phyloP scores from a whole-genome alignment of 352 stramenopile species.

The Pythium periplocum region DNA sequence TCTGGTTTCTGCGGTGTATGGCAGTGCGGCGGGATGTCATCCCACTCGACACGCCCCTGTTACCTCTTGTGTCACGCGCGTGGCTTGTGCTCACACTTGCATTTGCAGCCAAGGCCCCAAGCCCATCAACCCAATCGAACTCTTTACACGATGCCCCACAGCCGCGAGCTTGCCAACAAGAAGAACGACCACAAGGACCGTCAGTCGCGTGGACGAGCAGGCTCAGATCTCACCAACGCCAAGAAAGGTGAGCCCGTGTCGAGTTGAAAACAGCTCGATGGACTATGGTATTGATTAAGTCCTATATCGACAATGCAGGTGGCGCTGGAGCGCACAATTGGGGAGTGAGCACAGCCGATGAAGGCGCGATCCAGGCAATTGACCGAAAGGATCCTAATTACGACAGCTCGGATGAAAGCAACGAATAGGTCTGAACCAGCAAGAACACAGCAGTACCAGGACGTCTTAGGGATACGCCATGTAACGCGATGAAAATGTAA shows the following conservation, averaged over 20 bases:
- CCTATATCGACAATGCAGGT: slow-evolving; percentile 20
- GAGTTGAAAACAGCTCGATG: slow-evolving; percentile 9
- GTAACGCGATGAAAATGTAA: slow-evolving; percentile 19
- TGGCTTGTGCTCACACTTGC: slow-evolving; percentile 2
- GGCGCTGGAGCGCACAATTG: slow-evolving; percentile 82
- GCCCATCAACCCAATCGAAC: slow-evolving; percentile 1
- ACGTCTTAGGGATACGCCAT: not conserved
- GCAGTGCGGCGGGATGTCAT: slow-evolving; percentile 9
- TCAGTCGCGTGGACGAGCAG: slow-evolving; percentile 59
- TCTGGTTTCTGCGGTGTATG: slow-evolving; percentile 6
- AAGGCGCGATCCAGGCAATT: slow-evolving; percentile 32
- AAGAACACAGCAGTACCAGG: not conserved
- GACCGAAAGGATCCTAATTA: slow-evolving; percentile 82
- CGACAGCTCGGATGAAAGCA: slow-evolving; percentile 21
- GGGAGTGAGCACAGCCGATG: slow-evolving; percentile 43
- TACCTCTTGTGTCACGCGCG: not conserved
- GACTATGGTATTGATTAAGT: not conserved
- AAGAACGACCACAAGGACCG: slow-evolving; percentile 85
- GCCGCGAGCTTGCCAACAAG: slow-evolving; percentile 77
- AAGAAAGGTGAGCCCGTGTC: slow-evolving; percentile 48
- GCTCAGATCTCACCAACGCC: slow-evolving; percentile 26
- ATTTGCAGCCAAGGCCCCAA: slow-evolving; percentile 5
- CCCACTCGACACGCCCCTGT: not conserved
- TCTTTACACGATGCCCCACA: slow-evolving; percentile 50
- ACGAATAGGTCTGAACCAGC: too few species aligned